Percentiles rank a stretch among this genome's conserved stretches.
Evolutionary conservation across 2,329 filamentous ascomycete genomes (phyloP).

Genomic region (Dothiorella sarmentorum): DNA sequence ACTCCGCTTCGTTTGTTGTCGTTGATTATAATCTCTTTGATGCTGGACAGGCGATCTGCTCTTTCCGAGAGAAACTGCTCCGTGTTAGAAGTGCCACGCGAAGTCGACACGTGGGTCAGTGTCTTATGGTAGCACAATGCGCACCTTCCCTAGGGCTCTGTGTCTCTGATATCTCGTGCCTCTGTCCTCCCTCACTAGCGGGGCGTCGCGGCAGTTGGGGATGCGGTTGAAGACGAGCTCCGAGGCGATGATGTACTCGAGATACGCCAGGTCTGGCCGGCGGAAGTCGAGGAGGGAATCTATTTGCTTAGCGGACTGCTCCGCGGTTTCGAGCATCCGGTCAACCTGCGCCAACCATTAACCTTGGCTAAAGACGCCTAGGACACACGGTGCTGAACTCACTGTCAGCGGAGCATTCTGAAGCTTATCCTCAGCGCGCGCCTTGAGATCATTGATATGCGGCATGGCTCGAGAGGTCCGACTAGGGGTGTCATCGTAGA

Average conservation of each 20-base stretch:
- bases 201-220: slow-evolving; percentile 71
- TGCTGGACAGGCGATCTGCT: slow-evolving; percentile 44
- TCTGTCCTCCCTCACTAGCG: slow-evolving; percentile 57
- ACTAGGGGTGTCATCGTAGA: slow-evolving; percentile 23
- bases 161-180: slow-evolving; percentile 50
- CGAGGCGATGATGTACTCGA: slow-evolving; percentile 79
- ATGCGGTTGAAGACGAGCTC: slow-evolving; percentile 75
- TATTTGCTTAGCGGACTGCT: slow-evolving; percentile 47
- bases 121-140: not conserved
- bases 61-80: slow-evolving; percentile 18
- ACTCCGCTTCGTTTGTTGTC: slow-evolving; percentile 58
- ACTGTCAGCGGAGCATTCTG: slow-evolving; percentile 30
- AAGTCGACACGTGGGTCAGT: not conserved
- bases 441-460: slow-evolving; percentile 45
- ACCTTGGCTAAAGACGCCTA: not conserved
- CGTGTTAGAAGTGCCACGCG: not conserved
- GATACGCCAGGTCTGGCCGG: slow-evolving; percentile 70
- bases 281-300: slow-evolving; percentile 59
- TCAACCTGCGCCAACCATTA: slow-evolving; percentile 31
- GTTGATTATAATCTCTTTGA: slow-evolving; percentile 50
- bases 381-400: slow-evolving; percentile 6
- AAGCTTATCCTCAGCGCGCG: slow-evolving; percentile 37
- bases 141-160: slow-evolving; percentile 35
- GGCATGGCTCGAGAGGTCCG: slow-evolving; percentile 27
- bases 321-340: slow-evolving; percentile 41